These are phyloP conservation scores for Candida tibetensis DNA, from an alignment of 805 yeast genomes.

Conservation along the genomic window DNA sequence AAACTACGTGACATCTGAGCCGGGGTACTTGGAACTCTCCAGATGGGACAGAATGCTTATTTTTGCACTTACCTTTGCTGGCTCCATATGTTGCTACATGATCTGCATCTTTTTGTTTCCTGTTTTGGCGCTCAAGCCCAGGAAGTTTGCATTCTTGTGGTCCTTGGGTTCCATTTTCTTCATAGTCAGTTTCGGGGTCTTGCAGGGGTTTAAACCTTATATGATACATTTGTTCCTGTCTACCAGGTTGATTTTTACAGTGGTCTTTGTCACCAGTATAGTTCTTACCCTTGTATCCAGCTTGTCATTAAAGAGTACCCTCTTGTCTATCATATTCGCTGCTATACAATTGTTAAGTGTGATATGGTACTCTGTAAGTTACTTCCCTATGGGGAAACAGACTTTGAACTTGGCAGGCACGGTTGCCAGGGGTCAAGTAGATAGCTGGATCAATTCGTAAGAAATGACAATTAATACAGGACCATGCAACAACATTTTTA, in stretches of 20 bases:
- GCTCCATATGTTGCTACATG: constrained; percentile 38
- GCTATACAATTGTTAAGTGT: constrained; percentile 39
- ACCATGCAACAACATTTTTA: too few relatives aligned
- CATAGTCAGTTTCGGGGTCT: constrained; percentile 44
- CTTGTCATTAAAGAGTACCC: constrained; percentile 34
- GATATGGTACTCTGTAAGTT: constrained; percentile 46
- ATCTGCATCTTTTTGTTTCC: constrained; percentile 45
- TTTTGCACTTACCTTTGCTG: constrained; percentile 43
- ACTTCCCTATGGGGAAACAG: constrained; percentile 47
- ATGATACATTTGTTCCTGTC: constrained; percentile 41
- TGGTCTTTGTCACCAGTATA: constrained; percentile 38
- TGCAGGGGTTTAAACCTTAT: constrained; percentile 42
- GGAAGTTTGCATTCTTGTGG: constrained; percentile 48
- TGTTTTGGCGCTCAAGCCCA: constrained; percentile 39
- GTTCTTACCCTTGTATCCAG: constrained; percentile 38
- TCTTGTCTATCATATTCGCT: constrained; percentile 41
- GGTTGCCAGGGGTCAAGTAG: constrained; percentile 45
- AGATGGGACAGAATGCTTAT: constrained; percentile 48
- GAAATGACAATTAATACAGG: too few relatives aligned
- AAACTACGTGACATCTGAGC: constrained; percentile 42
- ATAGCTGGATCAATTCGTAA: constrained; percentile 34
- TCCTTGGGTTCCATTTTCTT: constrained; percentile 46
- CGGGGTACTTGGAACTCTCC: constrained; percentile 42
- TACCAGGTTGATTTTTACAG: constrained; percentile 37
- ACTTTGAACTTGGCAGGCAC: constrained; percentile 41